These are phyloP conservation scores for Harringtonia aguacate DNA, from an alignment of 2,329 filamentous ascomycete genomes.

Conservation along the genomic window DNA sequence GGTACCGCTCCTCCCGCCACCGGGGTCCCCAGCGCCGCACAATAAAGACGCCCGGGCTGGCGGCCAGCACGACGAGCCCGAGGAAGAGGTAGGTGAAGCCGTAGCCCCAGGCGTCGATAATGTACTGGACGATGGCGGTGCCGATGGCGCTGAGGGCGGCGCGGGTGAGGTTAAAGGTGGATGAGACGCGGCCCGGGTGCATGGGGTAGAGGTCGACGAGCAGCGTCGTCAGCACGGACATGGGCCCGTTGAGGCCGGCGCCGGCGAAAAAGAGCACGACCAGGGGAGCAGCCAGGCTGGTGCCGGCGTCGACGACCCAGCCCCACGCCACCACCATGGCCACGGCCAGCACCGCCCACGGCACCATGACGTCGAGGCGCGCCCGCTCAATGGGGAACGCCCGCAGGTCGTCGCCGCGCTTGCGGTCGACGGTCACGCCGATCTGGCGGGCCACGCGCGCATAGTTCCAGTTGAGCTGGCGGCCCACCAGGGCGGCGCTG, in stretches of 20 bases:
- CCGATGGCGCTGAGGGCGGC: conserved; percentile 28
- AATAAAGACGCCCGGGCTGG: conserved; percentile 17
- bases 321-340: conserved; percentile 29
- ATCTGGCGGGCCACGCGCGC: conserved; percentile 36
- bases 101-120: conserved; percentile 29
- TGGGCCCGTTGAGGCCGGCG: conserved; percentile 24
- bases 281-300: conserved; percentile 27
- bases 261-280: conserved; percentile 28
- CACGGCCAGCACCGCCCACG: conserved; percentile 31
- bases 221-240: conserved; percentile 28
- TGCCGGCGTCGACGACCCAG: conserved; percentile 28
- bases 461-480: conserved; percentile 52
- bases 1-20: conserved; percentile 22
- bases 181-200: conserved; percentile 28
- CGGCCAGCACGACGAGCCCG: conserved; percentile 17
- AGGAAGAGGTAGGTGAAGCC: conserved; percentile 26
- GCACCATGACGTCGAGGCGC: conserved; percentile 21
- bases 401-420: conserved; percentile 25
- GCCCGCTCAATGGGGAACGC: conserved; percentile 26
- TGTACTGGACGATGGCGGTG: conserved; percentile 27
- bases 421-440: conserved; percentile 35
- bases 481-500: conserved; percentile 28
- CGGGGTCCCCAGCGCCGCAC: conserved; percentile 20
- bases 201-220: conserved; percentile 31
- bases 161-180: conserved; percentile 29